Percentiles rank a stretch among this genome's conserved stretches.
phyloP scores from a whole-genome alignment of 129 eudicot species.

The Flaveria linearis region DNA sequence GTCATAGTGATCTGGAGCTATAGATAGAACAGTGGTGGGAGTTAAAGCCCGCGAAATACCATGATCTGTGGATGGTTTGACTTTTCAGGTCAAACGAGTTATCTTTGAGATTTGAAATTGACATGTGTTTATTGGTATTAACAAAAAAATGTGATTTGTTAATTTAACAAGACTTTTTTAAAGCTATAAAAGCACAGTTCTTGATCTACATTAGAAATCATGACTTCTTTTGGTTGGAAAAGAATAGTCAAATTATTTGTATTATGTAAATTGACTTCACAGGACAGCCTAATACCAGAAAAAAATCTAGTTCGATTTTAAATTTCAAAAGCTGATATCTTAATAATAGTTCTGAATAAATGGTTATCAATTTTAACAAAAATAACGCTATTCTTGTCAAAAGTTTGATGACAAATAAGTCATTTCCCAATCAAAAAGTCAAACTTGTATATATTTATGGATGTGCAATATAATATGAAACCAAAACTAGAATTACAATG shows the following conservation, averaged over 20 bases:
- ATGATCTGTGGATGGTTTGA: constrained; percentile 36
- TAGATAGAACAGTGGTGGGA: constrained; percentile 31
- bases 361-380: background rate
- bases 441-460: constrained; percentile 1
- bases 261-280: constrained; percentile 24
- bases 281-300: background rate
- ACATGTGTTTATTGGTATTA: background rate
- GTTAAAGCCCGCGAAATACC: constrained; percentile 30
- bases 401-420: constrained; percentile 11
- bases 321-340: background rate
- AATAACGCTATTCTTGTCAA: constrained; percentile 16
- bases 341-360: background rate
- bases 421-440: constrained; percentile 17
- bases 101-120: background rate
- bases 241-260: constrained; percentile 1
- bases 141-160: background rate
- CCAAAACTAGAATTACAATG: constrained; percentile 10
- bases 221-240: constrained; percentile 1
- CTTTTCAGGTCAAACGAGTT: constrained; percentile 26
- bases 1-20: constrained; percentile 37
- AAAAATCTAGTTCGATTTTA: background rate
- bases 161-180: background rate
- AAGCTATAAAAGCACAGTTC: background rate
- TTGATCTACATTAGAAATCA: constrained; percentile 7
- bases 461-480: constrained; percentile 14